A percentile compares a stretch with the other conserved stretches of the same genome.
phyloP scores from a whole-genome alignment of 2,329 filamentous ascomycete species.

The Botryotinia globosa region DNA sequence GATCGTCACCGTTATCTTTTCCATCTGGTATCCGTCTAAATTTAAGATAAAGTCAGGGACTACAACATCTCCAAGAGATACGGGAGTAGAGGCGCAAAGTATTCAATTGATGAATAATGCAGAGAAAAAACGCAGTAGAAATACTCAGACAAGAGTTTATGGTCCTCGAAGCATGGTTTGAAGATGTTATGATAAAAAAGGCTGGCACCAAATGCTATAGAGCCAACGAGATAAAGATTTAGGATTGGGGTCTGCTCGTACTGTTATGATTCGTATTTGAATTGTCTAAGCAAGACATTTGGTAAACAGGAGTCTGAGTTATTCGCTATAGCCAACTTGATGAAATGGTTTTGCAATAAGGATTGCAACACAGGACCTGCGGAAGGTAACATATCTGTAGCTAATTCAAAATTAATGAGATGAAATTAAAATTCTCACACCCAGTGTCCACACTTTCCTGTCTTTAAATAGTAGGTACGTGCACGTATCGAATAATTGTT shows the following conservation, averaged over 20 bases:
- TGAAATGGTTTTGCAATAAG: neutral
- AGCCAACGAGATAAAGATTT: neutral
- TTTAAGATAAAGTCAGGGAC: neutral
- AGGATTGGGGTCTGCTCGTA: neutral
- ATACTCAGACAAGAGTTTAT: neutral
- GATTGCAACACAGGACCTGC: neutral
- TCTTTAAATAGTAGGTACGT: neutral
- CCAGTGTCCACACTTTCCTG: neutral
- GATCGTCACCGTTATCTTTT: constrained; percentile 39
- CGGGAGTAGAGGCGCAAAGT: neutral
- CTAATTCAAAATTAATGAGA: neutral
- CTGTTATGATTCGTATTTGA: neutral
- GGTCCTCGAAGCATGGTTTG: neutral
- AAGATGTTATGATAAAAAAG: neutral
- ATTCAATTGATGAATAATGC: neutral
- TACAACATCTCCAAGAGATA: neutral
- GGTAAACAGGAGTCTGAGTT: neutral
- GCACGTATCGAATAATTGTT: neutral
- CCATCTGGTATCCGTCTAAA: neutral
- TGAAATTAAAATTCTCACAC: neutral
- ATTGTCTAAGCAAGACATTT: neutral
- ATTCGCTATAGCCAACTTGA: neutral
- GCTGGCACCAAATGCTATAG: neutral
- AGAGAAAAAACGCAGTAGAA: neutral
- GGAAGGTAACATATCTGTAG: neutral